Evolutionary conservation across 306 rosid genomes (phyloP).

Genomic region (Vachellia pachyceras): DNA sequence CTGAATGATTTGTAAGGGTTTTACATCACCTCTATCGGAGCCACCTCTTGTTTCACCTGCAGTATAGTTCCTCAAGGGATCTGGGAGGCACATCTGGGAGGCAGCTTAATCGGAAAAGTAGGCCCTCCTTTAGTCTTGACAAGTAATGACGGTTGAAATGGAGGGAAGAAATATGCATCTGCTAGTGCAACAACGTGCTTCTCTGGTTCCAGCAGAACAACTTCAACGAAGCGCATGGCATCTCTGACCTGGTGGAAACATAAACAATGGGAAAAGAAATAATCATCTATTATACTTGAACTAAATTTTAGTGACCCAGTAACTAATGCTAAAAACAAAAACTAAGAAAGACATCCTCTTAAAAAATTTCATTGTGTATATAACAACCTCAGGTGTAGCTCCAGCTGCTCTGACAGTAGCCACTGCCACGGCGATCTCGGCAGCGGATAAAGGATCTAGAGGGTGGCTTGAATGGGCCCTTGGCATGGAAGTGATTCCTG

Average conservation of each 20-base stretch:
- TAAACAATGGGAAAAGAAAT: neutral
- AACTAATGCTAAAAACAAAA: neutral
- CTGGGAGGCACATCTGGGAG: constrained; percentile 86
- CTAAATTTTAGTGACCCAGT: neutral
- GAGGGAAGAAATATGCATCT: constrained; percentile 90
- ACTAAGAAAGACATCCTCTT: neutral
- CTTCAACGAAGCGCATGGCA: constrained; percentile 82
- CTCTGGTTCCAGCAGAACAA: constrained; percentile 71
- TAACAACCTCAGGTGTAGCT: constrained; percentile 79
- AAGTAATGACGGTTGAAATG: constrained; percentile 84
- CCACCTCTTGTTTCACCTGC: constrained; percentile 88
- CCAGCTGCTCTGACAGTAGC: constrained; percentile 90
- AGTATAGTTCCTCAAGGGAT: constrained; percentile 87
- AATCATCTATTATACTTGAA: neutral
- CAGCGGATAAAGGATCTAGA: constrained; percentile 80
- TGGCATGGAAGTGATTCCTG: constrained; percentile 59
- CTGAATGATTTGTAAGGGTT: constrained; percentile 74
- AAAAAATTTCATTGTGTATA: constrained; percentile 7
- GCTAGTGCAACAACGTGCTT: constrained; percentile 85
- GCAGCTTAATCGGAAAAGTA: constrained; percentile 71
- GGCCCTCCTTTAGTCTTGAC: constrained; percentile 80
- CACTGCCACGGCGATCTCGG: constrained; percentile 84
- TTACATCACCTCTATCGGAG: constrained; percentile 82
- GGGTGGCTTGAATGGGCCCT: constrained; percentile 83
- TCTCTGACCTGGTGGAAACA: constrained; percentile 67